These are phyloP conservation scores for Mucor plumbeus DNA, from an alignment of 371 early-diverging fungal species.

Conservation along the genomic window DNA sequence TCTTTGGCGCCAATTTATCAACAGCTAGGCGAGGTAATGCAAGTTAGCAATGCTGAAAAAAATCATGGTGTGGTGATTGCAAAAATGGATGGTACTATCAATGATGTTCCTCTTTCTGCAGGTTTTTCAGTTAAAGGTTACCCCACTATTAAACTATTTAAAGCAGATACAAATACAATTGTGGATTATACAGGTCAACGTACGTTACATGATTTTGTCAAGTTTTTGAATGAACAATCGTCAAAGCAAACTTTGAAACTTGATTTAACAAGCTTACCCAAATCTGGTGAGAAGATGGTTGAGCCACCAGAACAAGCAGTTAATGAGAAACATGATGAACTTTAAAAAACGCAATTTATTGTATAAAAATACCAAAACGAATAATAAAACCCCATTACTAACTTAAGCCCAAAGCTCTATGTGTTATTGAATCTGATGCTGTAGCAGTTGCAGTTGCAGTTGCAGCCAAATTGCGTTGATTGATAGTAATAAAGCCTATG, in stretches of 20 bases:
- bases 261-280: neutral
- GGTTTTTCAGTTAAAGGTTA: conserved; percentile 78
- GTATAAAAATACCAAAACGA: neutral
- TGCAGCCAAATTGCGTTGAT: neutral
- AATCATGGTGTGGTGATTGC: conserved; percentile 72
- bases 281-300: neutral
- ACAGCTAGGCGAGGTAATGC: conserved; percentile 60
- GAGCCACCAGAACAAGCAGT: neutral
- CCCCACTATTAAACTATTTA: conserved; percentile 90
- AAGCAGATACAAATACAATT: conserved; percentile 73
- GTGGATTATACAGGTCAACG: conserved; percentile 83
- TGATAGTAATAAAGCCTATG: neutral
- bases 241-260: conserved; percentile 14
- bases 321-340: conserved; percentile 4
- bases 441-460: neutral
- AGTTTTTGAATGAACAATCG: conserved; percentile 62
- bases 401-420: neutral
- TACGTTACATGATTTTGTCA: conserved; percentile 66
- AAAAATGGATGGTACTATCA: conserved; percentile 91
- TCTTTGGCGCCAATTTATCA: conserved; percentile 77
- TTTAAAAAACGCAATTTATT: neutral
- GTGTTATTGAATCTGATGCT: neutral
- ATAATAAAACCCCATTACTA: neutral
- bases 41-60: conserved; percentile 29
- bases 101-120: conserved; percentile 78